Evolutionary conservation across 371 early-diverging fungal genomes (phyloP).

Genomic region (Funneliformis caledonium): DNA sequence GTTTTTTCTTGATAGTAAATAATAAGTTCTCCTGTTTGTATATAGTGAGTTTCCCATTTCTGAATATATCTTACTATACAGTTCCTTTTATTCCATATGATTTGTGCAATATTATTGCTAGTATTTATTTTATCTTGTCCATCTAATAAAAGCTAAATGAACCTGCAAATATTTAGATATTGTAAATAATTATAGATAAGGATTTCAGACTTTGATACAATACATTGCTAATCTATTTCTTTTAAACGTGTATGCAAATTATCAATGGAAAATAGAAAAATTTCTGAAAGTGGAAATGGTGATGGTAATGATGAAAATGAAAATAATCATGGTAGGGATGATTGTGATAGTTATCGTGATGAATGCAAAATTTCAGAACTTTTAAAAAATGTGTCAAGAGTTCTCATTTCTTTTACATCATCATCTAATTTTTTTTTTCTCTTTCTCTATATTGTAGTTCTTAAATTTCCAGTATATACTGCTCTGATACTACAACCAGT

Average conservation of each 20-base stretch:
- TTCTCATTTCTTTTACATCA: constrained; percentile 5
- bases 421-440: not conserved
- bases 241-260: not conserved
- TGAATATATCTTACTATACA: too few relatives aligned
- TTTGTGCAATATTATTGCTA: not conserved
- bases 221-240: constrained; percentile 5
- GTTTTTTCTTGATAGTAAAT: not conserved
- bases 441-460: constrained; percentile 6
- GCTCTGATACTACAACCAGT: not conserved
- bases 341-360: not conserved
- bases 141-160: not conserved
- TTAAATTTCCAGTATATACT: constrained; percentile 21
- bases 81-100: too few relatives aligned
- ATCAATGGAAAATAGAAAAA: not conserved
- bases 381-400: constrained; percentile 12
- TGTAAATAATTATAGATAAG: not conserved
- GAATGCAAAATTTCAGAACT: not conserved
- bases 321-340: too few relatives aligned
- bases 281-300: not conserved
- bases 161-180: not conserved
- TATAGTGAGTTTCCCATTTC: not conserved
- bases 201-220: not conserved
- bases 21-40: not conserved
- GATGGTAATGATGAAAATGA: not conserved
- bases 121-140: constrained; percentile 2